Evolutionary conservation across 2,329 filamentous ascomycete genomes (phyloP), one percentile per base, ranked within the genome.

Genomic region (Venturia asperata): DNA sequence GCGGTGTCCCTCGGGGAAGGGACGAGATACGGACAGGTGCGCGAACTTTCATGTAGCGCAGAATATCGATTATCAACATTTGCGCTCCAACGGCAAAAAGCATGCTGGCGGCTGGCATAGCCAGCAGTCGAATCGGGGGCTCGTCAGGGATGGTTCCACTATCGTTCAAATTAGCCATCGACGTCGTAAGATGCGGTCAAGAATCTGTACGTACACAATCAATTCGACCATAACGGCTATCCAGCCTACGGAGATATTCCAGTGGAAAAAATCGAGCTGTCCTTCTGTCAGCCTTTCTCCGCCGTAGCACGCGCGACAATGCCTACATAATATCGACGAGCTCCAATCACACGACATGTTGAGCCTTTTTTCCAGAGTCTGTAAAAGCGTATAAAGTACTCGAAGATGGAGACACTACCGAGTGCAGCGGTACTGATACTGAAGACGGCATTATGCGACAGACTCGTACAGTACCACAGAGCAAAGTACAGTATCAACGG

Each of bases 401-500:
- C 82, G 47, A 83, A 72, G 64, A 84, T 83, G 37, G 79, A 81
- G 30, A 82, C 78, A 45, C 79, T 81, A 34, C 82, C 82, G 1
- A 84, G 74, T 30, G 80, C 73, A 1, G 78, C 81, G 0, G 82
- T 83, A 68, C 82, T 82, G 68, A 84, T 83, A 67, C 78, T 80
- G 73, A 83, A 83, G 69, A 82, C 76, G 43, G 78, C 77, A 62
- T 82, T 82, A 56, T 79, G 78, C 0, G 77, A 78, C 41, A 86
- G 71, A 67, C 77, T 74, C 11, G 83, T 82, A 67, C 77, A 78
- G 68, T 86, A 86, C 82, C 82, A 85, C 45, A 87, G 76, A 61
- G 80, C 78, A 76, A 83, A 87, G 74, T 87, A 87, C 1, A 87
- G 76, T 3, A 77, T 80, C 66, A 87, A 78, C 21, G 85, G 85